Evolutionary conservation across 2,329 filamentous ascomycete genomes (phyloP).

Genomic region (Penicillium sp.): DNA sequence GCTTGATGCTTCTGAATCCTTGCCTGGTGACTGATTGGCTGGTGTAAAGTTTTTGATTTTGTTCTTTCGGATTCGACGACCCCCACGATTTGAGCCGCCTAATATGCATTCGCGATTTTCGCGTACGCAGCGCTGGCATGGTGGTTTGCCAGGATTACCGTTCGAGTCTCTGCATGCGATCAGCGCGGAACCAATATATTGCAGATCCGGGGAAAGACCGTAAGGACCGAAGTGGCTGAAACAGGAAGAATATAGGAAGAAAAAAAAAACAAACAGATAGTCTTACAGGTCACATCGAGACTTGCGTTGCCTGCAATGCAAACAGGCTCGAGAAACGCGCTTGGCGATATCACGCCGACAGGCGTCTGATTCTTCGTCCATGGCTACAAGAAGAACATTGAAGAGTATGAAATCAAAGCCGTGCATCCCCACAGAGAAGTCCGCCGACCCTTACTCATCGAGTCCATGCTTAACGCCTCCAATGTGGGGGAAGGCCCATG

Average conservation of each 20-base stretch:
- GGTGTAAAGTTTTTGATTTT: slow-evolving; percentile 39
- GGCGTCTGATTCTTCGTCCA: slow-evolving; percentile 10
- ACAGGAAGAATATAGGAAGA: not conserved
- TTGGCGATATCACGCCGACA: slow-evolving; percentile 34
- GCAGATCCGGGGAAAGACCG: slow-evolving; percentile 9
- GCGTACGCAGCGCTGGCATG: slow-evolving; percentile 58
- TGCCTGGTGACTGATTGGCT: slow-evolving; percentile 24
- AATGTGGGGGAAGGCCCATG: too few species aligned
- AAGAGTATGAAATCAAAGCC: slow-evolving; percentile 1
- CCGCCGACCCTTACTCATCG: slow-evolving; percentile 18
- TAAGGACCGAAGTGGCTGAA: not conserved
- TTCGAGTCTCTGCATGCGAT: slow-evolving; percentile 18
- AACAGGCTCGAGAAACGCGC: slow-evolving; percentile 49
- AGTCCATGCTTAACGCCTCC: slow-evolving; percentile 1
- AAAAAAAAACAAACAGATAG: not conserved
- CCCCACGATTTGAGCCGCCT: slow-evolving; percentile 59
- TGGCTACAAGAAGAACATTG: not conserved
- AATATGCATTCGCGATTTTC: slow-evolving; percentile 59
- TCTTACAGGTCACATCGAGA: slow-evolving; percentile 53
- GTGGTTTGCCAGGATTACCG: slow-evolving; percentile 43
- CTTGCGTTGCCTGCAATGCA: slow-evolving; percentile 51
- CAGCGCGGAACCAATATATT: slow-evolving; percentile 10
- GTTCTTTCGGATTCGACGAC: slow-evolving; percentile 57
- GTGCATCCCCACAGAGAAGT: slow-evolving; percentile 10
- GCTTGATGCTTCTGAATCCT: slow-evolving; percentile 28